Conservation (phyloP, 352 stramenopile species). For the Pilasporangium apinafurcum region DNA sequence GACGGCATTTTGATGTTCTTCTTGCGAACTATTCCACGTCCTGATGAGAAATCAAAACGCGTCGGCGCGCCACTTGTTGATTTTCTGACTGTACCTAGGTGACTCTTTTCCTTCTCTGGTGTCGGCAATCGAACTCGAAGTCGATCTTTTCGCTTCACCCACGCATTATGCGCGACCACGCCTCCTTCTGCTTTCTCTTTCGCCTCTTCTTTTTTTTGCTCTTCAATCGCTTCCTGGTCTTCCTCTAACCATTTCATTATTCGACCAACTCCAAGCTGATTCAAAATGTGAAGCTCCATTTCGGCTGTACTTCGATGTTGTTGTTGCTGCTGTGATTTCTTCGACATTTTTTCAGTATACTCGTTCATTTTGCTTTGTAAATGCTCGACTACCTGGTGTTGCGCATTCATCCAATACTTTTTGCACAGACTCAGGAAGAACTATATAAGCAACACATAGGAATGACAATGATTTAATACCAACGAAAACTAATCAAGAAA, state of each 20-base stretch:
- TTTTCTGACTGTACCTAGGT: no score
- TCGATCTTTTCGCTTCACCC: conserved; percentile 75
- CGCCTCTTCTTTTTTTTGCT: conserved; percentile 58
- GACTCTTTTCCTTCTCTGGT: no score
- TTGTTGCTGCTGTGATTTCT: conserved; percentile 21
- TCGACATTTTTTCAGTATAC: conserved; percentile 8
- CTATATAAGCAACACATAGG: conserved; percentile 2
- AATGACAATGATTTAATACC: not conserved
- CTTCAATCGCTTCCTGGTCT: conserved; percentile 60
- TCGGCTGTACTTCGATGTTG: conserved; percentile 14
- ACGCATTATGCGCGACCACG: conserved; percentile 68
- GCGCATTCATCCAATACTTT: conserved; percentile 64
- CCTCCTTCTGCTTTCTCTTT: conserved; percentile 68
- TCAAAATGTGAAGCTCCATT: conserved; percentile 57
- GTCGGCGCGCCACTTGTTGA: conserved; percentile 13
- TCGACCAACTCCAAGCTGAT: conserved; percentile 52
- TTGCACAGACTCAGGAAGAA: conserved; percentile 73
- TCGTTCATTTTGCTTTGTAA: conserved; percentile 53
- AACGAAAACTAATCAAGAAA: not conserved
- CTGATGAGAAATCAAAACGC: conserved; percentile 72
- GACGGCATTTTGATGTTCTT: conserved; percentile 51
- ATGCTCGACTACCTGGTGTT: conserved; percentile 65
- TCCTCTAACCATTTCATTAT: conserved; percentile 78
- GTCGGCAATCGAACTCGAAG: conserved; percentile 62
- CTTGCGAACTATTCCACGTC: conserved; percentile 51